phyloP scores from a whole-genome alignment of 2,329 filamentous ascomycete species.

The Botrytis paeoniae region DNA sequence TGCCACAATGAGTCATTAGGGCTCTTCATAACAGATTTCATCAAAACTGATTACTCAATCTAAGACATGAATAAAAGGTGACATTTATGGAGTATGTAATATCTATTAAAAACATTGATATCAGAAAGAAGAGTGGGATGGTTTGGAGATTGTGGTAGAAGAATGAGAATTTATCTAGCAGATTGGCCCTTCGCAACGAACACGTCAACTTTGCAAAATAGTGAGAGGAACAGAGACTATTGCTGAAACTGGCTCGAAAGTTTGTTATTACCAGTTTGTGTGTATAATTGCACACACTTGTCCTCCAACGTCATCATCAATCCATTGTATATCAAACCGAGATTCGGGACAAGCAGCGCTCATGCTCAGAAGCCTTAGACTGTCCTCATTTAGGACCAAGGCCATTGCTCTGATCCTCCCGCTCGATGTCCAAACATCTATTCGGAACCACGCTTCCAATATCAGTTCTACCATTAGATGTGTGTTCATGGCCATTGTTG shows the following conservation, averaged over 20 bases:
- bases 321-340: neutral
- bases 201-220: neutral
- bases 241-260: neutral
- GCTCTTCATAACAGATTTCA: neutral
- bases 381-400: neutral
- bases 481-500: neutral
- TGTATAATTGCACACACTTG: too few species aligned
- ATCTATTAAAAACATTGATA: neutral
- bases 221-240: neutral
- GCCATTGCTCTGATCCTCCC: neutral
- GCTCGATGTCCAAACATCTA: neutral
- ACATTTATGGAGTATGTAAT: neutral
- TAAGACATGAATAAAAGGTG: neutral
- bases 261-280: neutral
- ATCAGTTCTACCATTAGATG: neutral
- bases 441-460: neutral
- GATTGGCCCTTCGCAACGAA: neutral
- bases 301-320: neutral
- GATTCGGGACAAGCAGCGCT: neutral
- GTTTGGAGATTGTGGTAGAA: neutral
- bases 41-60: neutral
- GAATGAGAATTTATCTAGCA: neutral
- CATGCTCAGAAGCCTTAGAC: neutral
- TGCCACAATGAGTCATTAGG: neutral
- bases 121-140: neutral